These are phyloP conservation scores for Medicago lupulina DNA, from an alignment of 306 rosid genomes.

Conservation along the genomic window DNA sequence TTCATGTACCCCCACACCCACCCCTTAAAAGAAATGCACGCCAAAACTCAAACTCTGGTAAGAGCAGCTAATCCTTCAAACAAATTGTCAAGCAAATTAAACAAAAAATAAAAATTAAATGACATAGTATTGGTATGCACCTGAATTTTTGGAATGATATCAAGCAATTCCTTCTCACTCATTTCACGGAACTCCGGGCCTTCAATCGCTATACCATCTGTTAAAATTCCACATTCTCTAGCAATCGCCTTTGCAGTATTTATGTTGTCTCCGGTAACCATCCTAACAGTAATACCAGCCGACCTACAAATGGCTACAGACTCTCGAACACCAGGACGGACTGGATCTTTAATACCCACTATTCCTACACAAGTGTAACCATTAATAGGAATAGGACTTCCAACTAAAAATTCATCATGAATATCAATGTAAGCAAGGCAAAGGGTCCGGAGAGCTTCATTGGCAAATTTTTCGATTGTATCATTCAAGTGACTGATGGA, in stretches of 20 bases:
- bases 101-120: conserved; percentile 14
- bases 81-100: conserved; percentile 6
- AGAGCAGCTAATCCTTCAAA: conserved; percentile 5
- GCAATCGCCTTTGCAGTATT: conserved; percentile 98
- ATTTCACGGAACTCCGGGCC: conserved; percentile 90
- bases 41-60: conserved; percentile 1
- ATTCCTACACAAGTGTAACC: conserved; percentile 93
- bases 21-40: background rate
- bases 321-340: conserved; percentile 93
- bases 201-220: conserved; percentile 93
- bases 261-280: conserved; percentile 99
- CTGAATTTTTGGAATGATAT: conserved; percentile 86
- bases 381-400: conserved; percentile 56
- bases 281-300: conserved; percentile 88
- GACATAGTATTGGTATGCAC: conserved; percentile 47
- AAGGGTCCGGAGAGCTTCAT: conserved; percentile 91
- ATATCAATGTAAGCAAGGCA: conserved; percentile 89
- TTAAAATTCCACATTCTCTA: conserved; percentile 94
- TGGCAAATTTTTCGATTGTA: conserved; percentile 78
- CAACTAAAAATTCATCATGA: conserved; percentile 57
- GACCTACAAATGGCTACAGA: conserved; percentile 93
- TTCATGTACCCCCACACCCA: background rate
- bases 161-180: conserved; percentile 66
- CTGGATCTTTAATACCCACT: conserved; percentile 98
- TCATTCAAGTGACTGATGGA: conserved; percentile 58